Conservation (phyloP, 139 green algal genomes). For the Chlorella vulgaris region DNA sequence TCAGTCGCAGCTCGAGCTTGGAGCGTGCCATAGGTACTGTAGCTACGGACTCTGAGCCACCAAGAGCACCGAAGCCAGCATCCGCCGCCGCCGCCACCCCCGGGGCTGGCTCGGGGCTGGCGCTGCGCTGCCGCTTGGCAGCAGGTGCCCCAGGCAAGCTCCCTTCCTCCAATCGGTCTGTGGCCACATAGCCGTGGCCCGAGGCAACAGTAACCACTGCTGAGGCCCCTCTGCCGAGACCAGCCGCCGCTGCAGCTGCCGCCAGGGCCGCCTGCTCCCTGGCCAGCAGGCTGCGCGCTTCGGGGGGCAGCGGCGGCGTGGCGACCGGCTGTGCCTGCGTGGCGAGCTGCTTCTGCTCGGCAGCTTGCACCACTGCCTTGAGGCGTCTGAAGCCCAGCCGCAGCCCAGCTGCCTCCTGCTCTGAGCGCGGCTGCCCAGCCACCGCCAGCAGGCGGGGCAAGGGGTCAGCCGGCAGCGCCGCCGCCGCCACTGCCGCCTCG, state of each 20-base stretch:
- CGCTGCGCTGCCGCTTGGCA: constrained; percentile 19
- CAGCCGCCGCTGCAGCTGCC: constrained; percentile 1
- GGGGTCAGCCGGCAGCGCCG: constrained; percentile 1
- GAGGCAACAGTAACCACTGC: not conserved
- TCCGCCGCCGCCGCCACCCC: not conserved
- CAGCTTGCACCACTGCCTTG: not conserved
- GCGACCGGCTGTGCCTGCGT: not conserved
- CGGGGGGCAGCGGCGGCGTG: constrained; percentile 19
- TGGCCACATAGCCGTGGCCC: not conserved
- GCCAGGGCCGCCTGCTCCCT: not conserved
- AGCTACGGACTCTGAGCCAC: not conserved
- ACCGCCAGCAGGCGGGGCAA: not conserved
- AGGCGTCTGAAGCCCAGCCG: not conserved
- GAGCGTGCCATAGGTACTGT: not conserved
- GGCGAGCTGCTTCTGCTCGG: constrained; percentile 1
- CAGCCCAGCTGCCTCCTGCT: not conserved
- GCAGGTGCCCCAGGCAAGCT: no score
- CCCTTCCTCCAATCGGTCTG: not conserved
- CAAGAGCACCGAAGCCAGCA: not conserved
- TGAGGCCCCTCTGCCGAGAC: not conserved
- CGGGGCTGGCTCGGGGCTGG: not conserved
- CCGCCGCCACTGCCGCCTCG: not conserved
- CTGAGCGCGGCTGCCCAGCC: not conserved
- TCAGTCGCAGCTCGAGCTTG: not conserved
- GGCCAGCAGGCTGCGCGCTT: constrained; percentile 5